Base-by-base conservation (phyloP, 2,329 filamentous ascomycete species). In the Sarocladium oryzae region DNA sequence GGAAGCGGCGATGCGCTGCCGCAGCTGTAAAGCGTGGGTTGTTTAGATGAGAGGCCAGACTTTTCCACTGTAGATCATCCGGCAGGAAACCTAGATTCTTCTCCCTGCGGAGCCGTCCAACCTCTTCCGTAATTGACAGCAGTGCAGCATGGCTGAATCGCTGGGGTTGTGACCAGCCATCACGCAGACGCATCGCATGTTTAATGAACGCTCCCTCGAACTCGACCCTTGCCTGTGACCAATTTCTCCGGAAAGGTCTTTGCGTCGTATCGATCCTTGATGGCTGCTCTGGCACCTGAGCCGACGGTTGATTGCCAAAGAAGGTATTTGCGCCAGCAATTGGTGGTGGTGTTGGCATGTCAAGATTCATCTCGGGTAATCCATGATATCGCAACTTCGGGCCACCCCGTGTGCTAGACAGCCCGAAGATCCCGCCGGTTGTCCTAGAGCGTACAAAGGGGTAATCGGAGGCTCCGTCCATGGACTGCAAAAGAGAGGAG, bases 251-350 rank as follows among this genome's bases (percentile, higher is more conserved):
- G n/a, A 40, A 50, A 30, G 33, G 21, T 10, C 8, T 28, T 26
- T 40, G 21, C 18, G 6, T 15, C 11, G 33, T 21, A 9, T 4
- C n/a, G 18, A n/a, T 16, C 35, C 20, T 9, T 13, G n/a, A n/a
- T n/a, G n/a, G 20, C 11, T 21, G 21, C 7, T 18, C 18, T 3
- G 15, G n/a, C 23, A 11, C 20, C 9, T 13, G 26, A 13, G 15
- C 3, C 8, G 56, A 35, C 53, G 53, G 15, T 57, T 30, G 24
- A 24, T 15, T 32, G 38, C 63, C 63, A 54, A 73, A 69, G 51
- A 61, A 70, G 2, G 68, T 71, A 45, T 70, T 66, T 16, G 68
- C 57, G 35, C 68, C 63, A 10, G 58, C 55, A 24, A 70, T 62
- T 3, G 69, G 68, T 52, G 65, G 55, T 8, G 65, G 66, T 1